These are phyloP conservation scores for Phytopythium montanum DNA, from an alignment of 352 stramenopile species.

Conservation along the genomic window DNA sequence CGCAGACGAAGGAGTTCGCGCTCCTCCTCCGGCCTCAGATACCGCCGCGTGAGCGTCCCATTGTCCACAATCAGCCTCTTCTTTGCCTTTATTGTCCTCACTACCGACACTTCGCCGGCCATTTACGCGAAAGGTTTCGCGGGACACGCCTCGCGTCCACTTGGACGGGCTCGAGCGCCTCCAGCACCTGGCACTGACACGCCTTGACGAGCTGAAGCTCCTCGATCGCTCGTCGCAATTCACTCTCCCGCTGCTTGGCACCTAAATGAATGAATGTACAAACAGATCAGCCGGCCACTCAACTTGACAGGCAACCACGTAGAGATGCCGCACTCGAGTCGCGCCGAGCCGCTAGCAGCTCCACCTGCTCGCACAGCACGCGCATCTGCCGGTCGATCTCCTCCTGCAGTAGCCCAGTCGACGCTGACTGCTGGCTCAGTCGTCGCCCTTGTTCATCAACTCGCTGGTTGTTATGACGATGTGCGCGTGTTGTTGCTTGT, in stretches of 20 bases:
- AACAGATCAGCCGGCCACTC: not conserved
- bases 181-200: slow-evolving; percentile 41
- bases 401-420: slow-evolving; percentile 15
- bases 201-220: slow-evolving; percentile 50
- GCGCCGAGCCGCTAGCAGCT: slow-evolving; percentile 35
- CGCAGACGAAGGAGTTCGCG: slow-evolving; percentile 39
- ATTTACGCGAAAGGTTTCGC: slow-evolving; percentile 13
- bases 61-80: not conserved
- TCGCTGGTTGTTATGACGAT: not conserved
- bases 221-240: slow-evolving; percentile 48
- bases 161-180: slow-evolving; percentile 39
- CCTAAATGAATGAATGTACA: slow-evolving; percentile 12
- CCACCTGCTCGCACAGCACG: slow-evolving; percentile 41
- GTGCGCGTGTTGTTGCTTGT: too few species aligned
- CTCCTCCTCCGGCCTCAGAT: slow-evolving; percentile 56
- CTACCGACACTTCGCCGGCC: not conserved
- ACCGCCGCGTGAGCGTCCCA: slow-evolving; percentile 24
- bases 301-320: slow-evolving; percentile 4
- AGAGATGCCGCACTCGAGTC: slow-evolving; percentile 43
- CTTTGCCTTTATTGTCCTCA: not conserved
- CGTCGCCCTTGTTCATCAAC: not conserved
- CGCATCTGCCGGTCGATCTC: slow-evolving; percentile 48
- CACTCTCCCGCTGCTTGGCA: slow-evolving; percentile 37
- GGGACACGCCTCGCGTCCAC: slow-evolving; percentile 56
- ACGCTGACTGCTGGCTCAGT: not conserved